phyloP scores from a whole-genome alignment of 306 rosid species.

The Senna tora region DNA sequence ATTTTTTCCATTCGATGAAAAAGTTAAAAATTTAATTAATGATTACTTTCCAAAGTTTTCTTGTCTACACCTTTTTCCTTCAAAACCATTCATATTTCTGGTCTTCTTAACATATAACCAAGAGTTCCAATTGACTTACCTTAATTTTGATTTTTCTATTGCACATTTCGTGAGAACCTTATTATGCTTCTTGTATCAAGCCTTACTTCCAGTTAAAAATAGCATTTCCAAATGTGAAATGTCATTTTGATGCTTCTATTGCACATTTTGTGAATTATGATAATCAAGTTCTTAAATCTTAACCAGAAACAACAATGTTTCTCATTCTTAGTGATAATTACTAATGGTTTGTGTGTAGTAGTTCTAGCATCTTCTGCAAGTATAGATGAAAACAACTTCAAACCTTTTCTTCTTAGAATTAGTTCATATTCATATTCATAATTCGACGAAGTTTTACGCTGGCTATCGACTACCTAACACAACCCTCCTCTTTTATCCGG shows the following conservation, averaged over 20 bases:
- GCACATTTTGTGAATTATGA: no score
- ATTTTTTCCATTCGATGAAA: no score
- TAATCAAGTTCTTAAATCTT: not conserved
- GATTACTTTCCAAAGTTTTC: not conserved
- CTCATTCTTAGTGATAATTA: not conserved
- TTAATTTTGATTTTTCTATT: no score
- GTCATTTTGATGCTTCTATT: not conserved
- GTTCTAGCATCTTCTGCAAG: not conserved
- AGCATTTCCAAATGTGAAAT: not conserved
- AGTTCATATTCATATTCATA: no score
- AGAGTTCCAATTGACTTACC: not conserved
- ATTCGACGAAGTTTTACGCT: no score
- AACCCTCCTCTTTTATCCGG: no score
- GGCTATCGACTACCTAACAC: no score
- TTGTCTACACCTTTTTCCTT: not conserved
- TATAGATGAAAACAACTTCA: not conserved
- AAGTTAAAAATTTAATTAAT: no score
- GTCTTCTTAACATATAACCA: not conserved
- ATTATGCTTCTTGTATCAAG: not conserved
- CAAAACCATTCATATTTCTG: not conserved
- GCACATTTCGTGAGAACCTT: not conserved
- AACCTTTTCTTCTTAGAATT: no score
- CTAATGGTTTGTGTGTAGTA: constrained; percentile 3
- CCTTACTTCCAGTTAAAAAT: not conserved
- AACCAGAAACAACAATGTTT: no score